Base-by-base conservation (phyloP, 108 stramenopile genomes). In the Cyclotella choctawhatcheeana region DNA sequence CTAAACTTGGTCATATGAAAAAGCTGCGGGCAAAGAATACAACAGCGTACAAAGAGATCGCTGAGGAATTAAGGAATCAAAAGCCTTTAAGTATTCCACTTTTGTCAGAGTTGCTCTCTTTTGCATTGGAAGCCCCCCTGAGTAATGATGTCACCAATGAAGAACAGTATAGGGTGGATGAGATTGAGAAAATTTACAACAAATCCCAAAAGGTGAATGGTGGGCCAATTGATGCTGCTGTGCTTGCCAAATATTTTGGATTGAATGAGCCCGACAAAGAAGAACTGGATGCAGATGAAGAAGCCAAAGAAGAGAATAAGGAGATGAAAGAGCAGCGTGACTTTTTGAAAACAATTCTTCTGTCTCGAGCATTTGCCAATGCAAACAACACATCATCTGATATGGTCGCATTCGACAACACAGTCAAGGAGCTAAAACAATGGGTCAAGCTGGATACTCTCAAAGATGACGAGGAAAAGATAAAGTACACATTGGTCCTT, bases 281-380 rank as follows among this genome's bases (percentile, higher is more conserved):
- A n/a, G 60, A 69, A 20, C 31, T 61, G 31, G 73, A 74, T n/a
- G 56, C 29, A 1, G 67, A 74, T 21, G 74, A 80, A 5, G 73
- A 75, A 52, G 73, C 72, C 30, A 60, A 69, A 26, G 43, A 71
- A 45, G 32, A 71, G 27, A 76, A 78, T 29, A 71, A 78, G 64
- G 63, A 72, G 18, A 78, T 78, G 77, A 64, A 64, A 31, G 77
- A 78, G 62, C 62, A 78, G 62, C 44, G 63, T 29, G 64, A 78
- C 18, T 48, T 50, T 12, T 40, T 64, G n/a, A 43, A 44, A 29
- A 54, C 48, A 44, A 66, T 71, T 64, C 54, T 78, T 0, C 40
- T 63, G 3, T 34, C 40, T 7, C 47, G 59, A 54, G 71, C 71
- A 32, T 27, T 22, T 6, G 24, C 44, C 27, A 22, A 12, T 48